Conservation (phyloP, 192 early-diverging fungal species). For the Dissophora globulifera region DNA sequence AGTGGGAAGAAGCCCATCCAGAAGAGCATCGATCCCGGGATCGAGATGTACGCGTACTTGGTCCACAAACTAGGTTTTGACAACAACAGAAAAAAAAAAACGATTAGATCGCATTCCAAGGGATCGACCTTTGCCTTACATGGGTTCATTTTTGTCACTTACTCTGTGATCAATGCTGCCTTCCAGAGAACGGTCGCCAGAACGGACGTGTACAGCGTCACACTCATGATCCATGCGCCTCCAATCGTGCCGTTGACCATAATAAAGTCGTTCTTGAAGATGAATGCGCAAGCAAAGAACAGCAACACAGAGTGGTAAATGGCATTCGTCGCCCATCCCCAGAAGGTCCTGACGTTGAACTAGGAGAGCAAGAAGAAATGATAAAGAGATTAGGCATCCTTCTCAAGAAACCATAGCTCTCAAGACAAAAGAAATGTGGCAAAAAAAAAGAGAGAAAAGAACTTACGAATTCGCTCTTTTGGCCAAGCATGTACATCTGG, state of each 20-base stretch:
- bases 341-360: constrained; percentile 91
- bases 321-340: constrained; percentile 92
- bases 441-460: neutral
- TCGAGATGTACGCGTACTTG: constrained; percentile 91
- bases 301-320: constrained; percentile 90
- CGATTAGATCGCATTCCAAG: neutral
- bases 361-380: constrained; percentile 1
- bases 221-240: constrained; percentile 93
- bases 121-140: no score
- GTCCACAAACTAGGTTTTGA: constrained; percentile 81
- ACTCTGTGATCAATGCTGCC: constrained; percentile 89
- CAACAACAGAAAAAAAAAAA: neutral
- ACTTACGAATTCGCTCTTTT: constrained; percentile 72
- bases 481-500: constrained; percentile 93
- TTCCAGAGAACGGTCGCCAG: constrained; percentile 91
- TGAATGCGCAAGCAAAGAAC: constrained; percentile 34
- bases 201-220: constrained; percentile 89
- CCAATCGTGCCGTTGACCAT: constrained; percentile 75
- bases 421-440: neutral
- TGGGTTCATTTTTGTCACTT: no score
- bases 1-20: constrained; percentile 92
- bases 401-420: no score
- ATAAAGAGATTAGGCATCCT: neutral
- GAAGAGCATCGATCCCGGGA: constrained; percentile 88
- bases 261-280: constrained; percentile 77